Evolutionary conservation across 176 grass and related monocot genomes (phyloP), one percentile per base, ranked within the genome.

Genomic region (Aechmea fasciata): DNA sequence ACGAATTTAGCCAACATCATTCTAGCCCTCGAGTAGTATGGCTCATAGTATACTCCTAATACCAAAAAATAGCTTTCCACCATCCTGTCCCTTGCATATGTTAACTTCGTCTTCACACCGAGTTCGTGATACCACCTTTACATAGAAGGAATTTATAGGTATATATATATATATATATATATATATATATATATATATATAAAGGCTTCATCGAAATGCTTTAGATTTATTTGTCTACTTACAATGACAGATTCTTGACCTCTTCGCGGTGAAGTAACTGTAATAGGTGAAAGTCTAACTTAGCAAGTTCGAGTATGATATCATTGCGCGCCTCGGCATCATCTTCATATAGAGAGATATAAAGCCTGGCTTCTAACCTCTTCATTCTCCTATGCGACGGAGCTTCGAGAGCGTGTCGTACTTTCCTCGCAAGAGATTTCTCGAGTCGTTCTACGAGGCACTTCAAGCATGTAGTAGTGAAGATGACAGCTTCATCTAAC

Each of bases 221-320:
- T 24, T 24, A 24, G 24, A 24, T 24, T 24, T 24, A 24, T 24
- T 24, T 24, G 24, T 24, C 24, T 24, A 69, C 80, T 82, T 50
- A 78, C 81, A 63, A 20, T n/a, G 64, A 78, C 11, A 83, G 26
- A 1, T 12, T 52, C 48, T 18, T 78, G 15, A 55, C 23, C 65
- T 83, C 81, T 3, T 83, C 64, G 10, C 70, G 52, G 48, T 83
- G 81, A 64, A 83, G 71, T 41, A 68, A 65, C n/a, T 78, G 71
- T 50, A 78, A 48, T 1, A 78, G 19, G 18, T 78, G 69, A 13
- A 83, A 83, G 49, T 78, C 75, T 1, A 83, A 8, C 69, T 78
- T 83, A 23, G 81, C 81, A 18, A 83, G 70, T 54, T 78, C 74
- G 4, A 83, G 13, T 64, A 78, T 33, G 0, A 59, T 25, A 0